phyloP scores from a whole-genome alignment of 2,329 filamentous ascomycete species.

The Colletotrichum plurivorum region DNA sequence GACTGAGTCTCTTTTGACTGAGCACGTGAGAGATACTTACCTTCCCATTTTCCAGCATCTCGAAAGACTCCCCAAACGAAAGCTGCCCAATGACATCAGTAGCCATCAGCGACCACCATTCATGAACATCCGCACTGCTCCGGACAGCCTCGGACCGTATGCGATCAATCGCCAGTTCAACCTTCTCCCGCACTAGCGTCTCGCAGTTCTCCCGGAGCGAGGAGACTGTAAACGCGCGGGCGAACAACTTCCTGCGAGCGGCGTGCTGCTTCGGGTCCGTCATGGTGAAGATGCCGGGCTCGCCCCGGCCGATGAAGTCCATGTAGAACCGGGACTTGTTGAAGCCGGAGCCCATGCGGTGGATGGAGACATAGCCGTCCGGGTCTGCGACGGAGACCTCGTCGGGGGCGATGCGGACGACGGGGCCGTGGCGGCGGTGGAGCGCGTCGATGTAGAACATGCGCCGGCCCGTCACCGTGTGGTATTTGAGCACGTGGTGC shows the following conservation, averaged over 20 bases:
- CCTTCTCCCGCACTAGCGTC: slow-evolving; percentile 52
- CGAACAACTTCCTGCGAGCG: slow-evolving; percentile 55
- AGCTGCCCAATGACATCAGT: slow-evolving; percentile 69
- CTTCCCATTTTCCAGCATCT: slow-evolving; percentile 63
- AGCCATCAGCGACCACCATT: slow-evolving; percentile 68
- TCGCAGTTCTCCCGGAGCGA: slow-evolving; percentile 49
- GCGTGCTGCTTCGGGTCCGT: slow-evolving; percentile 22
- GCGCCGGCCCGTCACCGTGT: slow-evolving; percentile 17
- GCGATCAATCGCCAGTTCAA: slow-evolving; percentile 55
- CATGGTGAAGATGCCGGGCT: slow-evolving; percentile 14
- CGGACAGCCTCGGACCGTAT: slow-evolving; percentile 60
- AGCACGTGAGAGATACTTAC: slow-evolving; percentile 47
- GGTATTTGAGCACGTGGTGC: slow-evolving; percentile 17
- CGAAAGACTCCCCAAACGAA: slow-evolving; percentile 69
- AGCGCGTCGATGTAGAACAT: slow-evolving; percentile 27
- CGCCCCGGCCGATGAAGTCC: not conserved
- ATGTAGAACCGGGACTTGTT: slow-evolving; percentile 18
- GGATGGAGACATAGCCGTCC: slow-evolving; percentile 24
- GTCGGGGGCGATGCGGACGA: slow-evolving; percentile 28
- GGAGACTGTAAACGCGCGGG: slow-evolving; percentile 54
- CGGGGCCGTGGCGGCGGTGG: slow-evolving; percentile 14
- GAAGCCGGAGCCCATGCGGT: slow-evolving; percentile 28
- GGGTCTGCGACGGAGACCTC: slow-evolving; percentile 29
- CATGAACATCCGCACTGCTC: slow-evolving; percentile 60
- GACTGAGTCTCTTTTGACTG: not conserved